Percentiles rank a stretch among this genome's conserved stretches.
phyloP scores from a whole-genome alignment of 352 stramenopile species.

The Pelagophyceae sp. region DNA sequence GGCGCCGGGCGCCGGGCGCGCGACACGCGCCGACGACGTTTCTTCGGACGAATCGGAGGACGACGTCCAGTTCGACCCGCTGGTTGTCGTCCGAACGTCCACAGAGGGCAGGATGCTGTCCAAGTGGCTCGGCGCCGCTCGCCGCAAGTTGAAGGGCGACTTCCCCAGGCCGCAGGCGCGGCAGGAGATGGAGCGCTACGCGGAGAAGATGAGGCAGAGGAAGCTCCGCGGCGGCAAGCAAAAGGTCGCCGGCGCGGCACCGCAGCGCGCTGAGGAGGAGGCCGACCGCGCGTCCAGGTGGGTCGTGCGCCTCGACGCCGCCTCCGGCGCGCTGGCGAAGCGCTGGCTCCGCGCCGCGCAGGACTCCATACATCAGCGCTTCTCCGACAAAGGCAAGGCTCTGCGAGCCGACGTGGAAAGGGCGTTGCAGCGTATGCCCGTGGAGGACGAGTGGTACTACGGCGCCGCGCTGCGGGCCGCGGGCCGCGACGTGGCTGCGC shows the following conservation, averaged over 20 bases:
- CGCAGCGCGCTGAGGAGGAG: slow-evolving; percentile 24
- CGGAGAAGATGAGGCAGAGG: slow-evolving; percentile 69
- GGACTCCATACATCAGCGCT: slow-evolving; percentile 35
- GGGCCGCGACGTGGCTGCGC: slow-evolving; percentile 51
- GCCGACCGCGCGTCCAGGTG: not conserved
- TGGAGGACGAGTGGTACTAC: slow-evolving; percentile 86
- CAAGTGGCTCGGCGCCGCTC: slow-evolving; percentile 82
- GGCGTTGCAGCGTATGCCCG: slow-evolving; percentile 64
- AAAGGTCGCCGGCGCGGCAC: slow-evolving; percentile 32
- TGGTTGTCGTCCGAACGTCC: slow-evolving; percentile 74
- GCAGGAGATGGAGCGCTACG: slow-evolving; percentile 79
- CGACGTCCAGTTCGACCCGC: slow-evolving; percentile 71
- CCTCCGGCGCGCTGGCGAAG: slow-evolving; percentile 57
- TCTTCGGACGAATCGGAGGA: slow-evolving; percentile 81
- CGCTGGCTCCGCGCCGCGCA: slow-evolving; percentile 67
- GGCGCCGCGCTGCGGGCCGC: slow-evolving; percentile 69
- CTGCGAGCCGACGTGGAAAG: slow-evolving; percentile 50
- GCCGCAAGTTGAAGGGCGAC: slow-evolving; percentile 73
- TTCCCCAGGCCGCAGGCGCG: slow-evolving; percentile 72
- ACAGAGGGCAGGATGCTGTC: slow-evolving; percentile 79
- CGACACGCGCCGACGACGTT: slow-evolving; percentile 75
- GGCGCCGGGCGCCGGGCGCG: slow-evolving; percentile 36
- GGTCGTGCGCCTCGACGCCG: slow-evolving; percentile 65
- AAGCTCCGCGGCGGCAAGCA: slow-evolving; percentile 40
- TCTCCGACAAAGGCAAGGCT: slow-evolving; percentile 42